These are phyloP conservation scores for Fusarium sp. DNA, from an alignment of 2,329 filamentous ascomycete genomes.

Conservation along the genomic window DNA sequence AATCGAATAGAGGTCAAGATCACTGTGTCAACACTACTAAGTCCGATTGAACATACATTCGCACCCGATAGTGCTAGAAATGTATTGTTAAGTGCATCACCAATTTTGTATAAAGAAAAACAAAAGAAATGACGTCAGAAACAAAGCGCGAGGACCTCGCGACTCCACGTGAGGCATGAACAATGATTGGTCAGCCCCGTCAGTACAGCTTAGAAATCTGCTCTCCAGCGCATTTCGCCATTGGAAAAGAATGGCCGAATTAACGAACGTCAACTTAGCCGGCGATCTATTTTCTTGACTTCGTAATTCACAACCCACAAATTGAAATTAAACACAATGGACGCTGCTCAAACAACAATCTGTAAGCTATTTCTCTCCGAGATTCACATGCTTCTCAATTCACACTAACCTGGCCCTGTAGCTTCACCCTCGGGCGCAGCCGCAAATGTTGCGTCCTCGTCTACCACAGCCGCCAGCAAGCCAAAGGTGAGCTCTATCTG, in stretches of 20 bases:
- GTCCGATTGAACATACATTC: not conserved
- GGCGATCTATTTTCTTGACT: slow-evolving; percentile 25
- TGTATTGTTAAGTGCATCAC: not conserved
- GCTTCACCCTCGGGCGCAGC: slow-evolving; percentile 44
- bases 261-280: slow-evolving; percentile 28
- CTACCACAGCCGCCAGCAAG: slow-evolving; percentile 51
- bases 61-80: not conserved
- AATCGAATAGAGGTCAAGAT: not conserved
- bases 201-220: slow-evolving; percentile 51
- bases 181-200: slow-evolving; percentile 49
- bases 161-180: slow-evolving; percentile 48
- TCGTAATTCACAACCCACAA: slow-evolving; percentile 37
- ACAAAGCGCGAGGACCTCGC: slow-evolving; percentile 38
- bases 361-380: slow-evolving; percentile 38
- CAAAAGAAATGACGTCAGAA: slow-evolving; percentile 47
- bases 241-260: slow-evolving; percentile 37
- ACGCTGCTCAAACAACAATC: slow-evolving; percentile 48
- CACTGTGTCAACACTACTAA: not conserved
- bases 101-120: not conserved
- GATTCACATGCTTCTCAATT: not conserved
- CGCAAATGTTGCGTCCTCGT: slow-evolving; percentile 50
- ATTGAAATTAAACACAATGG: slow-evolving; percentile 48
- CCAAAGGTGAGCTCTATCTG: slow-evolving; percentile 58
- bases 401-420: slow-evolving; percentile 24
- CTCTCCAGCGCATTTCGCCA: slow-evolving; percentile 42